Base-by-base conservation (phyloP, 176 grass and related monocot genomes). In the Zizania latifolia region DNA sequence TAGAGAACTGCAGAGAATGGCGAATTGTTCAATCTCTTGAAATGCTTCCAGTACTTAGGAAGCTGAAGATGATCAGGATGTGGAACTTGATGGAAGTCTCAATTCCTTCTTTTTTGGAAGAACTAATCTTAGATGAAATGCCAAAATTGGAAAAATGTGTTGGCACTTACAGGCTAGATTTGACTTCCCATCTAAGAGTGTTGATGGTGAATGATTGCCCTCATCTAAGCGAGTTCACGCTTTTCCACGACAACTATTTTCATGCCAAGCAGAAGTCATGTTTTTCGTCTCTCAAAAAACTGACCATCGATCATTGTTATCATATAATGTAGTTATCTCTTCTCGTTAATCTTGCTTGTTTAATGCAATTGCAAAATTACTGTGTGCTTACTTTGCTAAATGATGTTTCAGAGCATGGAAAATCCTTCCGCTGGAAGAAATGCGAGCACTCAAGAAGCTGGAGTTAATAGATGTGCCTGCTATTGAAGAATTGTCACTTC, bases 71-170 rank as follows among this genome's bases (percentile, higher is more conserved):
- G n/a, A 37, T 36, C 7, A 87, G 65, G 62, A 77, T 87, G 29
- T 16, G 44, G 1, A 44, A 51, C 15, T 17, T 87, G 4, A 28
- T 37, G 76, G 23, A 71, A 31, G 58, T 84, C 0, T n/a, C 36
- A 37, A 24, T 89, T 55, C 77, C 63, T 62, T 80, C 56, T 24
- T 71, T 4, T 36, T 36, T 85, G 37, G 29, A 85, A 31, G 64
- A 85, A 29, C 61, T 89, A 14, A 76, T 80, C n/a, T 10, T 84
- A 14, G 23, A 4, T 40, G 5, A 75, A 0, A 30, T 84, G 53
- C 86, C 79, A 29, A 80, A 43, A 8, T 41, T 88, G 15, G 30
- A 75, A 70, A 84, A 15, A 80, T 88, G 86, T 48, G 3, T 53
- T 13, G 31, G 35, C 23, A 43, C 40, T 29, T 77, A 28, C 5